phyloP scores from a whole-genome alignment of 1,284 basidiomycete species.

The Fomitopsis schrenkii region DNA sequence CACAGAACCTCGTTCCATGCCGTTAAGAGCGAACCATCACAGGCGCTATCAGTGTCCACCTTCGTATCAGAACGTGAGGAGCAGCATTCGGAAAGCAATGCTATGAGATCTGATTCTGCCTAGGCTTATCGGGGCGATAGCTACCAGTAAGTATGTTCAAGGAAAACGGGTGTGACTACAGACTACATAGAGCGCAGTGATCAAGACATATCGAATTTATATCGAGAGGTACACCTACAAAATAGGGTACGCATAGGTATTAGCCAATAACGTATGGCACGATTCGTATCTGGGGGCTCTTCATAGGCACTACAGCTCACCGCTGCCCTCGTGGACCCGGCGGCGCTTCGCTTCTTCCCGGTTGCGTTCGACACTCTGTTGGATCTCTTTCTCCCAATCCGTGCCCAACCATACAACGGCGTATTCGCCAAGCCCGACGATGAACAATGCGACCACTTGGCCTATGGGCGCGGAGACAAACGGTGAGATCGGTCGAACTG shows the following conservation, averaged over 20 bases:
- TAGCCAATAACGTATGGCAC: not conserved
- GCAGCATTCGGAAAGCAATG: too few species aligned
- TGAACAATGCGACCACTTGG: constrained; percentile 68
- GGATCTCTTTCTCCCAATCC: constrained; percentile 61
- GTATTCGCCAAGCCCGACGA: constrained; percentile 70
- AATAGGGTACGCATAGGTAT: not conserved
- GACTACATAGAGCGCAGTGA: too few species aligned
- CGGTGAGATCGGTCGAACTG: not conserved
- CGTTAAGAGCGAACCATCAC: too few species aligned
- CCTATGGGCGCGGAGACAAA: constrained; percentile 32
- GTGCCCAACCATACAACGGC: constrained; percentile 60
- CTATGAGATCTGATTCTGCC: too few species aligned
- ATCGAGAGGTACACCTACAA: not conserved
- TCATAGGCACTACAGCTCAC: not conserved
- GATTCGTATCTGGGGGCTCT: not conserved
- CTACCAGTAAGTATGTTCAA: too few species aligned
- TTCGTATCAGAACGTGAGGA: too few species aligned
- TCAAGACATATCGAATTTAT: too few species aligned
- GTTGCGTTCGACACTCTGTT: constrained; percentile 47
- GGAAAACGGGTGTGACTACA: too few species aligned
- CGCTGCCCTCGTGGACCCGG: constrained; percentile 7
- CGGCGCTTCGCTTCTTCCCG: constrained; percentile 42
- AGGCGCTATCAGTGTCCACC: too few species aligned
- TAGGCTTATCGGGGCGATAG: too few species aligned
- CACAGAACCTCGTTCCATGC: too few species aligned